phyloP scores from a whole-genome alignment of 2,329 filamentous ascomycete genomes.

The Epichloe scottii region DNA sequence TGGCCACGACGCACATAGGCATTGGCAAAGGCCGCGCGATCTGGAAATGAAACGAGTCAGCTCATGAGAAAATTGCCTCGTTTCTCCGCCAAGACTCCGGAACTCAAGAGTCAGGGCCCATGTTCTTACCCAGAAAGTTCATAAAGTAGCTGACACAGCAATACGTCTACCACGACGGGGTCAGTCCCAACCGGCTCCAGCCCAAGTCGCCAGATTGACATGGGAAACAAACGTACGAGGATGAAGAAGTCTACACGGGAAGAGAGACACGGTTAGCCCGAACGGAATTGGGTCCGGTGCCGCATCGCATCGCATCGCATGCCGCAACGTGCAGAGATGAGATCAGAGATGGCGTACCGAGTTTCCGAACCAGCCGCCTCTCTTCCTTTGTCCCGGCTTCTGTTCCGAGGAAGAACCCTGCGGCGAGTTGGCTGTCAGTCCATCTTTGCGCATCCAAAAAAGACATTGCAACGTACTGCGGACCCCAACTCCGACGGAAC shows the following conservation, averaged over 20 bases:
- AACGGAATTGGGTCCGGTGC: too few relatives aligned
- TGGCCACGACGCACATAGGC: background rate
- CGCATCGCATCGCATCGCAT: background rate
- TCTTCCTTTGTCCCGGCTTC: background rate
- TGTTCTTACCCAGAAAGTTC: constrained; percentile 31
- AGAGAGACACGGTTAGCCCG: too few relatives aligned
- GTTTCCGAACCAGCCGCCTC: background rate
- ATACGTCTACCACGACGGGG: constrained; percentile 27
- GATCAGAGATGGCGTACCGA: background rate
- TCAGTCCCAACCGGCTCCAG: too few relatives aligned
- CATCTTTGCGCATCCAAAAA: background rate
- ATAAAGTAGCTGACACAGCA: constrained; percentile 47
- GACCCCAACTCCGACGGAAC: too few relatives aligned
- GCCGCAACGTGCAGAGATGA: background rate
- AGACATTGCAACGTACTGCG: too few relatives aligned
- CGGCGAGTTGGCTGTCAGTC: background rate
- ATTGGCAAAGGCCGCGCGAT: background rate
- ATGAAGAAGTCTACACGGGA: constrained; percentile 33
- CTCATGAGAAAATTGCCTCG: constrained; percentile 28
- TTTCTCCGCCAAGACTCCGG: too few relatives aligned
- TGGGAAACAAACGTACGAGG: constrained; percentile 15
- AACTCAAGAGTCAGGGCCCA: constrained; percentile 12
- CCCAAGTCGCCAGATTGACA: too few relatives aligned
- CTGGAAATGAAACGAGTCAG: constrained; percentile 18
- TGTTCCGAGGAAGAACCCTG: background rate